A percentile compares a stretch with the other conserved stretches of the same genome.
These are phyloP conservation scores for Saccharomycopsis phalli DNA, from an alignment of 1,139 yeast species.

Conservation along the genomic window DNA sequence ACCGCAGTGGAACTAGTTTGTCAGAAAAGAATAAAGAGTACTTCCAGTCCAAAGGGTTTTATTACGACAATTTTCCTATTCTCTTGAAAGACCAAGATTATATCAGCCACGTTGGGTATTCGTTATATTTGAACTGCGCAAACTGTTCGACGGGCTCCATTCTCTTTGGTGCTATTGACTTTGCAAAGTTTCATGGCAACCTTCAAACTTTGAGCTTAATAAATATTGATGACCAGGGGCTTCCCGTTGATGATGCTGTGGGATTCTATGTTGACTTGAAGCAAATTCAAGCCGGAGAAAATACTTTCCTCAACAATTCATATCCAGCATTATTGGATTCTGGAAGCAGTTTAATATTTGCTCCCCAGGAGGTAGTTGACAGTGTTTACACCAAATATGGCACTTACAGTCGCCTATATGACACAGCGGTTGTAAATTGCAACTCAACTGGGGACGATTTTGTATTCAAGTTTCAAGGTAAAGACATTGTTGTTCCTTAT, in stretches of 20 bases:
- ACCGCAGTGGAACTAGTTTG: background rate
- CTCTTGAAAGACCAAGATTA: slow-evolving; percentile 37
- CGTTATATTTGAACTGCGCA: slow-evolving; percentile 26
- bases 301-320: slow-evolving; percentile 3
- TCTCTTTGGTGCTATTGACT: slow-evolving; percentile 35
- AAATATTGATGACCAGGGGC: slow-evolving; percentile 28
- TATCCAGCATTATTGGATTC: slow-evolving; percentile 39
- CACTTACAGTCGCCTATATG: slow-evolving; percentile 27
- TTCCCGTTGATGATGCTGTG: slow-evolving; percentile 5
- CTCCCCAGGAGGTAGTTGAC: slow-evolving; percentile 29
- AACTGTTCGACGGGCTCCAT: slow-evolving; percentile 27
- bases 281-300: slow-evolving; percentile 10
- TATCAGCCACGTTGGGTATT: slow-evolving; percentile 36
- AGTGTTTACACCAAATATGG: slow-evolving; percentile 32
- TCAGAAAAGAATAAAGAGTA: background rate
- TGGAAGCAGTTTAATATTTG: slow-evolving; percentile 39
- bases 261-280: slow-evolving; percentile 19
- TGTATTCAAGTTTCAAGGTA: slow-evolving; percentile 21
- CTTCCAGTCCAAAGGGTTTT: background rate
- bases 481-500: slow-evolving; percentile 22
- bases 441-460: slow-evolving; percentile 24
- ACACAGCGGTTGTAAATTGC: slow-evolving; percentile 31
- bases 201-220: slow-evolving; percentile 29
- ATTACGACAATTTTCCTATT: slow-evolving; percentile 37
- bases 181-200: slow-evolving; percentile 35